Evolutionary conservation across 495 filamentous ascomycete genomes (phyloP), one percentile per base, ranked within the genome.

Genomic region (Cercophora sp.): DNA sequence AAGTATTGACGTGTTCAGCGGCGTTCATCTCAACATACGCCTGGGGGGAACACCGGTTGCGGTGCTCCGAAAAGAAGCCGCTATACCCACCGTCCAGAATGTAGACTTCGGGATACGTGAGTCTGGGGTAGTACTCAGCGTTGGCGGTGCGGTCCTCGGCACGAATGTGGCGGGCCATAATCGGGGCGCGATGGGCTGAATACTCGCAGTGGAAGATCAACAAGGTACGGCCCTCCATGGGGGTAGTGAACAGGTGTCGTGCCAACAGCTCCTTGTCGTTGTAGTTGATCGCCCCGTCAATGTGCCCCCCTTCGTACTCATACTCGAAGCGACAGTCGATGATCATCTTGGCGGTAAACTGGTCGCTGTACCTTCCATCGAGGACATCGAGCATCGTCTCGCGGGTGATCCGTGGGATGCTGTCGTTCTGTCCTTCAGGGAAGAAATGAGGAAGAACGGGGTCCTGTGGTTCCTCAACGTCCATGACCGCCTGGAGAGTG

Each of bases 301-400:
- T 96, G 63, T 99, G 94, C 15, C 94, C 94, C 37, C 94, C 94
- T 25, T 95, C 85, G 67, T 91, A 99, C 70, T 99, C 94, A 67
- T 97, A 99, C 70, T 97, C 94, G 66, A 99, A 99, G 9, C 93
- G 87, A 64, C 94, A 99, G 62, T 99, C 94, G 46, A 99, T 83
- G 57, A 99, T 75, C 66, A 93, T 78, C 55, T 86, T 83, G 53
- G 89, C 79, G 45, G 88, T 83, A 61, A 85, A 97, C 1, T 79
- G 59, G 13, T 82, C 76, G 51, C 82, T 80, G 66, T 84, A 96
- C 59, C 88, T 86, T 31, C 89, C 89, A 68, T 96, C 87, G 41
- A 97, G 75, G n/a, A 99, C 79, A 10, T 88, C 80, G 43, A 94
- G 71, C 64, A 97, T 78, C 15, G 88, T 95, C 20, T 77, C 70